Evolutionary conservation across 129 eudicot genomes (phyloP), one percentile per base, ranked within the genome.

Genomic region (Sambucus nigra): DNA sequence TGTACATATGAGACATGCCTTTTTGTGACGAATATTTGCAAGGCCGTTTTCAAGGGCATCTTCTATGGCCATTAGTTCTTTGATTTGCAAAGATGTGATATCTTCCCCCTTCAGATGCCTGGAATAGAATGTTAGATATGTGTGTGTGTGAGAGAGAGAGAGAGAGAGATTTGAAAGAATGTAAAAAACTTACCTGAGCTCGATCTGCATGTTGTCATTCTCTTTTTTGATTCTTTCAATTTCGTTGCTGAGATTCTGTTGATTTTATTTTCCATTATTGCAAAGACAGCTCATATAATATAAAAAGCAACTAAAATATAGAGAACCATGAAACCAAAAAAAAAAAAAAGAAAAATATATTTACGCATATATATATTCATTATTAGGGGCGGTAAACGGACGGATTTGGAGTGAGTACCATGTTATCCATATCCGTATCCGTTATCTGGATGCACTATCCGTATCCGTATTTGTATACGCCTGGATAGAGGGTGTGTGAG

Each of bases 61-160:
- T 73, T 88, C 97, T 12, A 80, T 53, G 7, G 69, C 65, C 65
- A 76, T 76, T 5, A 89, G 88, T 53, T 89, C 95, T 66, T 77
- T 78, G 61, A 73, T 64, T 47, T 60, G 76, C 79, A 89, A 69
- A 55, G 88, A 76, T 38, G 78, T 64, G 47, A 89, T 82, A 49
- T 89, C 97, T 64, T 89, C 95, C 21, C 97, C 95, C 53, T 81
- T 89, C 65, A 89, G 61, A 67, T 84, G 97, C 95, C 95, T 89
- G 55, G 24, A 44, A 9, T 11, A 52, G 38, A 9, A 22, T n/a
- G n/a, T n/a, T n/a, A 2, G 25, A 27, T 21, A 25, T 28, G 17
- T 23, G 32, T 50, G 23, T 50, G 11, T 21, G 54, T 40, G 56
- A 29, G 45, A 51, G 65, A 25, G 61, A 38, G 60, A 25, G 50